Percentiles rank a stretch among this genome's conserved stretches.
phyloP scores from a whole-genome alignment of 768 basidiomycete genomes.

The Baorangia bicolor region DNA sequence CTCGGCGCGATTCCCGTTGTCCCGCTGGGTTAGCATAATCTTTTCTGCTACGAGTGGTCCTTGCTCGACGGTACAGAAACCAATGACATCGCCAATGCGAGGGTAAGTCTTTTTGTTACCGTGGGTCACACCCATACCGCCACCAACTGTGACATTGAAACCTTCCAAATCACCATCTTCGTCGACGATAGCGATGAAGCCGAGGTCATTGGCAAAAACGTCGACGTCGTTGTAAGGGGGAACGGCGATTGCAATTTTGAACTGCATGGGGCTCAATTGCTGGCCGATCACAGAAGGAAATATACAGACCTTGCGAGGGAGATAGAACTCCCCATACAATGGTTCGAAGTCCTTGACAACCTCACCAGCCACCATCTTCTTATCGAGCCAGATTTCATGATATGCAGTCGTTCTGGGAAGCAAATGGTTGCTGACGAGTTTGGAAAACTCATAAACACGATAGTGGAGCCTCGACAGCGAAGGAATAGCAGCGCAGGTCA shows the following conservation, averaged over 20 bases:
- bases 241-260: constrained; percentile 95
- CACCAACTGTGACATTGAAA: constrained; percentile 93
- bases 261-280: constrained; percentile 45
- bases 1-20: constrained; percentile 95
- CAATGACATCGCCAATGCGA: constrained; percentile 80
- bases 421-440: constrained; percentile 78
- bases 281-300: neutral
- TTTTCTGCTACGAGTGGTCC: constrained; percentile 86
- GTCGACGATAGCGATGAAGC: constrained; percentile 92
- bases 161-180: constrained; percentile 75
- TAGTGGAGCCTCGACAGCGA: constrained; percentile 82
- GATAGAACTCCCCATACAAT: constrained; percentile 95
- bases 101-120: constrained; percentile 99
- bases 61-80: constrained; percentile 90
- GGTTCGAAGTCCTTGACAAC: constrained; percentile 95
- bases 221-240: constrained; percentile 97
- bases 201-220: constrained; percentile 92
- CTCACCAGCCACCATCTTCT: constrained; percentile 93
- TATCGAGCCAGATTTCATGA: constrained; percentile 99
- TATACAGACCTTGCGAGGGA: constrained; percentile 81
- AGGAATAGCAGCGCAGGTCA: constrained; percentile 90
- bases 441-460: constrained; percentile 82
- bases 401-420: constrained; percentile 91
- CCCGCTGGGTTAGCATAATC: constrained; percentile 90
- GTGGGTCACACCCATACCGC: constrained; percentile 99